Evolutionary conservation across 768 basidiomycete species (phyloP), one percentile per base, ranked within the genome.

Genomic region (Sporobolomyces pararoseus): DNA sequence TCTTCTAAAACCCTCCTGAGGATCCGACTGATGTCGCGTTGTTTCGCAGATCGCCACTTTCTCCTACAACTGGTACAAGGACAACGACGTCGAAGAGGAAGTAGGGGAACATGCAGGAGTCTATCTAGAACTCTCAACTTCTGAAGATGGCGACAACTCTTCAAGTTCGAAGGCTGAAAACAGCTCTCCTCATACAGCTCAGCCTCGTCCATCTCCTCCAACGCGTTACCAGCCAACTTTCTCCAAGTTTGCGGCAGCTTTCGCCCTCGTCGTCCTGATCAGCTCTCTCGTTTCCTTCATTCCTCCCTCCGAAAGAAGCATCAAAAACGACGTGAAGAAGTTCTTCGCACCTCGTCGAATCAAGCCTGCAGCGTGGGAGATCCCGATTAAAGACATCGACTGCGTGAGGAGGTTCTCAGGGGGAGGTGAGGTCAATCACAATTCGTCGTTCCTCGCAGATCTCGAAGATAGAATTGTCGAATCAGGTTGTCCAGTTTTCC

Each of bases 41-140:
- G n/a, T n/a, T n/a, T n/a, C n/a, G n/a, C n/a, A 59, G 58, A 6
- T 59, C 42, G 58, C 58, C 17, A 59, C 58, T 7, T 59, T 27
- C 12, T 44, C 42, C 6, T 65, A 58, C 64, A 65, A 65, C 55
- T 58, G 34, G 46, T 65, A 58, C 64, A 65, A 65, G 34, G 64
- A 65, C 17, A 35, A 35, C 19, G 64, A 54, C 34, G n/a, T 25
- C 23, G 35, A 49, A 2, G 27, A 49, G 7, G 46, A 34, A n/a
- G n/a, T n/a, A n/a, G n/a, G n/a, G 46, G 7, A 23, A 13, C 31
- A 51, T 4, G 42, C 39, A 25, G 42, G 58, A 17, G 58, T 54
- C 4, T 64, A 64, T 42, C 51, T 64, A 34, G 63, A 64, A 19
- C 32, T 64, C 1, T n/a, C 63, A 1, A 64, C 63, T 2, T 35